A percentile compares a stretch with the other conserved stretches of the same genome.
Conservation (phyloP, 2,329 filamentous ascomycete species). For the Neonectria punicea region DNA sequence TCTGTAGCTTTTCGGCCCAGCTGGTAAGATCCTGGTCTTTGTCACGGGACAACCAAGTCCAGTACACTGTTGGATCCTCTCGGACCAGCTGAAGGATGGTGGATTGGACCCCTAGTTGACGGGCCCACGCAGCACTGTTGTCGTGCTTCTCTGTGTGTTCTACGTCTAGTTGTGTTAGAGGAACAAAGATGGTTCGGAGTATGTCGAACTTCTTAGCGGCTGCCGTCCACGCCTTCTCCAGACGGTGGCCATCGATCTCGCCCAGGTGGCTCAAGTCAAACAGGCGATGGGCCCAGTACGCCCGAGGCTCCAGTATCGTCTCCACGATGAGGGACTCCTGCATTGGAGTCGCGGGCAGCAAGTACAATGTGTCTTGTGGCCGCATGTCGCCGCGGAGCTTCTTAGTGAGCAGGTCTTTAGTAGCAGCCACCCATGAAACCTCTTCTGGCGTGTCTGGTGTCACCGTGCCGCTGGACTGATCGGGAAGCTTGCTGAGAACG, state of each 20-base stretch:
- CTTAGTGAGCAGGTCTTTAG: conserved; percentile 23
- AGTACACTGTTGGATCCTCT: conserved; percentile 19
- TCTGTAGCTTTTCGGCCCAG: conserved; percentile 17
- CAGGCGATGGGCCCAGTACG: conserved; percentile 53
- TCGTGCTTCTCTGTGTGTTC: neutral
- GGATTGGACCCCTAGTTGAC: conserved; percentile 26
- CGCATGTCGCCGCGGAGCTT: conserved; percentile 24
- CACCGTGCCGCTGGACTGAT: neutral
- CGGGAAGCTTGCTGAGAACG: conserved; percentile 17
- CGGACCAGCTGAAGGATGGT: conserved; percentile 33
- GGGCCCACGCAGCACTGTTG: conserved; percentile 26
- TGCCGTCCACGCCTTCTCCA: conserved; percentile 47
- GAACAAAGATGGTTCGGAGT: conserved; percentile 50
- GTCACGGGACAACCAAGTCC: conserved; percentile 13
- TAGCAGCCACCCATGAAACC: conserved; percentile 22
- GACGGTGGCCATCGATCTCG: conserved; percentile 40
- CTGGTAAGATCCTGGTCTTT: conserved; percentile 14
- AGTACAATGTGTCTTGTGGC: conserved; percentile 26
- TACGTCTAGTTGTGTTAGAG: conserved; percentile 33
- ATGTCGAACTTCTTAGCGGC: conserved; percentile 45
- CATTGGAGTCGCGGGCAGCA: conserved; percentile 47
- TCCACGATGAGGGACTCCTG: conserved; percentile 53
- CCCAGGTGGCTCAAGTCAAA: conserved; percentile 43
- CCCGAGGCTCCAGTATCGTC: conserved; percentile 49
- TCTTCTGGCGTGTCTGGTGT: neutral